phyloP scores from a whole-genome alignment of 768 basidiomycete genomes.

The Boletus eberwhitei region DNA sequence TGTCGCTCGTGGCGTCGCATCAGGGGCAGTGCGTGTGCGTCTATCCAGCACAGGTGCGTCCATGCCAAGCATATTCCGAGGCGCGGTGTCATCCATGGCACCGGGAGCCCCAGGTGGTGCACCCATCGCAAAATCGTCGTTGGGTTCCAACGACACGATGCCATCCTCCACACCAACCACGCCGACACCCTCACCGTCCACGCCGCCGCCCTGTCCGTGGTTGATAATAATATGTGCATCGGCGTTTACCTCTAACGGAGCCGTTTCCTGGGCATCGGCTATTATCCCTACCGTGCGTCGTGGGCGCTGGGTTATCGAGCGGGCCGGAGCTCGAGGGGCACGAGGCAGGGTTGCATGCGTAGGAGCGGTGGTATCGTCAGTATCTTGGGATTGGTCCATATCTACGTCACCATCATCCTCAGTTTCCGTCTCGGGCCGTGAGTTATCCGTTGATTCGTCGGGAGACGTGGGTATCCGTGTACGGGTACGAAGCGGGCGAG shows the following conservation, averaged over 20 bases:
- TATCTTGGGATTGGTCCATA: conserved; percentile 42
- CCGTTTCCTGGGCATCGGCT: conserved; percentile 35
- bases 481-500: conserved; percentile 33
- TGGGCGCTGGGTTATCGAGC: conserved; percentile 34
- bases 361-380: conserved; percentile 29
- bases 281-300: conserved; percentile 49
- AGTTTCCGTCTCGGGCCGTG: conserved; percentile 70
- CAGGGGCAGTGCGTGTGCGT: conserved; percentile 43
- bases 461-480: conserved; percentile 37
- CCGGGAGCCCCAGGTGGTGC: conserved; percentile 91
- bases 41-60: conserved; percentile 27
- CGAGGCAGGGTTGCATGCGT: conserved; percentile 32
- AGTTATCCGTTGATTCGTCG: conserved; percentile 45
- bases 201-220: conserved; percentile 38
- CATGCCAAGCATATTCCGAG: conserved; percentile 28
- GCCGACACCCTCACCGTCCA: conserved; percentile 41
- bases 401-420: conserved; percentile 70
- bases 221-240: conserved; percentile 55
- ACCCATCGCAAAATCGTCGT: conserved; percentile 87
- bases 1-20: conserved; percentile 63
- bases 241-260: conserved; percentile 38
- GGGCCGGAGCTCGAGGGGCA: conserved; percentile 23
- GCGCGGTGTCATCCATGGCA: conserved; percentile 47
- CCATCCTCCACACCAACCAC: conserved; percentile 64
- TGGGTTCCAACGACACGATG: conserved; percentile 72